Evolutionary conservation across 768 basidiomycete species (phyloP), one percentile per base, ranked within the genome.

Genomic region (Tricholoma sp.): DNA sequence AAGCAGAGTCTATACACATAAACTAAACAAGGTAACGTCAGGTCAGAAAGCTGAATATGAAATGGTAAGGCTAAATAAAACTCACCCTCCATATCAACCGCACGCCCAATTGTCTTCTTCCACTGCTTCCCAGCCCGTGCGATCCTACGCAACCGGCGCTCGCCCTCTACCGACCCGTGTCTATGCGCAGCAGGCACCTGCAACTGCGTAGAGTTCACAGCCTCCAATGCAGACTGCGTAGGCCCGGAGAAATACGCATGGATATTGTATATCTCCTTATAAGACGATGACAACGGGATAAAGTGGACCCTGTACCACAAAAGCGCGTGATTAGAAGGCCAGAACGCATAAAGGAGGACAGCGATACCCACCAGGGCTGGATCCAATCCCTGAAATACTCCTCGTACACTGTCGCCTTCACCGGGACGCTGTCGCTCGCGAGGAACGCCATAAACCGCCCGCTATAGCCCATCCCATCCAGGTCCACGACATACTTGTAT

Each of bases 401-500:
- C 35, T 86, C 83, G 68, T 96, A 96, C 2, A 97, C 86, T 0
- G 93, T 95, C 18, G 89, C 80, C 73, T 98, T 98, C 58, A 98
- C 71, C 9, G 93, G 91, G 2, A 86, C 91, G 60, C 91, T 92
- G 69, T 96, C 93, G 54, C 89, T 94, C 43, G 86, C 88, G 64
- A 94, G 71, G 67, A 92, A 85, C 0, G 86, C 80, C 80, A 93
- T 84, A 69, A 97, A 94, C 11, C 93, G 80, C 2, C 88, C 95
- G 24, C 89, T 93, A 71, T 98, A 98, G 18, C 91, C 88, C 90
- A 94, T 95, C 14, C 96, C 95, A 66, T 97, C 95, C 56, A 98
- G 71, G 71, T 98, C 95, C 59, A 95, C 72, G 34, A 96, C 78
- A 66, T 95, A 93, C 74, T 97, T 96, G 76, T 94, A 92, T 57